Percentiles rank a stretch among this genome's conserved stretches.
phyloP scores from a whole-genome alignment of 108 stramenopile species.

The Fragilaria crotonensis region DNA sequence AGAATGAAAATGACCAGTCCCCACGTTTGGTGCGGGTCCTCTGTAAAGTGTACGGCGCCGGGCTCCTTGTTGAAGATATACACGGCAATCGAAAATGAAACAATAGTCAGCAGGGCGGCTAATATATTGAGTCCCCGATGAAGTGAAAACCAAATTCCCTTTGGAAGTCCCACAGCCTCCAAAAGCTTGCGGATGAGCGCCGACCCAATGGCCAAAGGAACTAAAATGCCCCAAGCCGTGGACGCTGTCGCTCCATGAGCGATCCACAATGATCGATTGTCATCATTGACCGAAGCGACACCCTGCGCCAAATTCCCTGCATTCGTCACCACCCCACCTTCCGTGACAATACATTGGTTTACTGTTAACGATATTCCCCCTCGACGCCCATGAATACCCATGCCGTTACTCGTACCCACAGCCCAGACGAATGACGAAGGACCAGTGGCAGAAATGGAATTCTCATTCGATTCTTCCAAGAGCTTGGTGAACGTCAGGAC shows the following conservation, averaged over 20 bases:
- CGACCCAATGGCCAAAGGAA: slow-evolving; percentile 14
- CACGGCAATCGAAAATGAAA: slow-evolving; percentile 22
- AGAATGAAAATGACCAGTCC: slow-evolving; percentile 34
- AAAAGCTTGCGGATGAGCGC: slow-evolving; percentile 8
- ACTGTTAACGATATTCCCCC: no score
- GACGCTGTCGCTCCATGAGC: slow-evolving; percentile 6
- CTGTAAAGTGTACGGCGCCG: slow-evolving; percentile 12
- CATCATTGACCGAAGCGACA: no score
- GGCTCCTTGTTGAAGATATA: slow-evolving; percentile 6
- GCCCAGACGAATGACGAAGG: slow-evolving; percentile 1
- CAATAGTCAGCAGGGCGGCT: slow-evolving; percentile 15
- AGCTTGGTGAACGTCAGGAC: slow-evolving; percentile 58
- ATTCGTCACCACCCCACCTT: no score
- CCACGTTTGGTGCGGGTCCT: slow-evolving; percentile 15
- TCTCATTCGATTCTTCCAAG: slow-evolving; percentile 23
- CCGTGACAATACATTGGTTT: no score
- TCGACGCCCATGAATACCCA: not conserved
- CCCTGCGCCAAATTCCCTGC: no score
- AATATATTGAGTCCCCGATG: slow-evolving; percentile 22
- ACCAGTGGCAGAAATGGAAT: not conserved
- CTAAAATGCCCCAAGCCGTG: slow-evolving; percentile 14
- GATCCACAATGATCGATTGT: no score
- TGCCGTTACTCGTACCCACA: not conserved
- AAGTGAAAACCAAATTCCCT: slow-evolving; percentile 19
- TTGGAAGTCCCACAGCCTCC: not conserved